Percentiles rank a stretch among this genome's conserved stretches.
phyloP scores from a whole-genome alignment of 73 alveolate species.

The Uronychia setigera region DNA sequence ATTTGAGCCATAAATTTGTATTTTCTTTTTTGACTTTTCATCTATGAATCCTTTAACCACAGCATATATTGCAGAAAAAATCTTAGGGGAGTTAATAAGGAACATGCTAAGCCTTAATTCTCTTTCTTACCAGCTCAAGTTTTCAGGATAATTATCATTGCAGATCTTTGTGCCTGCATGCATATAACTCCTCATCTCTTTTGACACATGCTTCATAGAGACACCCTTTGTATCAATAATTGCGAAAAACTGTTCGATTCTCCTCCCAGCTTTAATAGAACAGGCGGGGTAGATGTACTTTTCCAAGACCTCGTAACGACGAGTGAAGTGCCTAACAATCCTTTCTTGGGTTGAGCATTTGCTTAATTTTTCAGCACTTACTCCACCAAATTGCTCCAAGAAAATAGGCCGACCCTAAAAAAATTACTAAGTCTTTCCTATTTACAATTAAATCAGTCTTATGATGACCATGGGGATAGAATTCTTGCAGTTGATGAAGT shows the following conservation, averaged over 20 bases:
- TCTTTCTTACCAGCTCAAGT: constrained; percentile 76
- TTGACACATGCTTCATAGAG: constrained; percentile 62
- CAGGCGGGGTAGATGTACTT: too few relatives aligned
- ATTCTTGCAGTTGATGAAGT: too few relatives aligned
- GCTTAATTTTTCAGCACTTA: too few relatives aligned
- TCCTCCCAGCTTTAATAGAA: constrained; percentile 67
- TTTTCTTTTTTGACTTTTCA: constrained; percentile 78
- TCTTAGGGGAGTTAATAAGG: constrained; percentile 76
- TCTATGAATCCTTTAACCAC: constrained; percentile 74
- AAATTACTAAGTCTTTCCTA: too few relatives aligned
- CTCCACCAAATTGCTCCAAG: too few relatives aligned
- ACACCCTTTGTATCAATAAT: constrained; percentile 76
- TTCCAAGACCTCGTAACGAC: too few relatives aligned
- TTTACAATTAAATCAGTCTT: too few relatives aligned
- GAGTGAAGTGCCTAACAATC: too few relatives aligned
- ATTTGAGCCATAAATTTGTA: constrained; percentile 69
- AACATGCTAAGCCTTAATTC: too few relatives aligned
- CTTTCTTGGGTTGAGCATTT: too few relatives aligned
- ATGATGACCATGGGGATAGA: too few relatives aligned
- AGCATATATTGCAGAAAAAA: constrained; percentile 81
- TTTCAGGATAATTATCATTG: constrained; percentile 84
- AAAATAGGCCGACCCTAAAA: too few relatives aligned
- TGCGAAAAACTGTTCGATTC: constrained; percentile 74
- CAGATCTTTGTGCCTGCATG: constrained; percentile 71
- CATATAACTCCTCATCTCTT: constrained; percentile 68